A percentile compares a stretch with the other conserved stretches of the same genome.
phyloP scores from a whole-genome alignment of 1,139 yeast species.

The Blastobotrys indianensis region DNA sequence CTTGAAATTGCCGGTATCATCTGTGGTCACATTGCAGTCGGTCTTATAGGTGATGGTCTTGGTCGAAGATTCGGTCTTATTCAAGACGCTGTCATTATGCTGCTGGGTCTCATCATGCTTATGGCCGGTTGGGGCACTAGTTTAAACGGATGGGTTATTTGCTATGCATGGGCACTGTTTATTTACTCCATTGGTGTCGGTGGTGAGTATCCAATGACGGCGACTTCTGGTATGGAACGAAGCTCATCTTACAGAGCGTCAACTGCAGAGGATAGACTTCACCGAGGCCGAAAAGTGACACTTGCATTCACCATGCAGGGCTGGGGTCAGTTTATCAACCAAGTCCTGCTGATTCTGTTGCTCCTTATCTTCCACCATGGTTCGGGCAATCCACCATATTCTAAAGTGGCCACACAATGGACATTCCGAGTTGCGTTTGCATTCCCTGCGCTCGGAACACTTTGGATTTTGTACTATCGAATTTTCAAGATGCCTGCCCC shows the following conservation, averaged over 20 bases:
- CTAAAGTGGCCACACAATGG: conserved; percentile 34
- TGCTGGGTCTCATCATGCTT: conserved; percentile 70
- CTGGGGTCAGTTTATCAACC: conserved; percentile 41
- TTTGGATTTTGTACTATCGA: conserved; percentile 37
- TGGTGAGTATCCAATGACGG: conserved; percentile 98
- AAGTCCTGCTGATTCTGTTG: conserved; percentile 33
- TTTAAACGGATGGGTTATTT: conserved; percentile 38
- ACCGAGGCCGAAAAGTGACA: conserved; percentile 39
- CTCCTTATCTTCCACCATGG: conserved; percentile 42
- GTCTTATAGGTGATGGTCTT: conserved; percentile 72
- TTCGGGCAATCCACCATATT: conserved; percentile 40
- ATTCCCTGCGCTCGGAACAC: conserved; percentile 36
- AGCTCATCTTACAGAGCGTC: conserved; percentile 25
- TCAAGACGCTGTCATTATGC: conserved; percentile 37
- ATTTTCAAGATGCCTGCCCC: conserved; percentile 35
- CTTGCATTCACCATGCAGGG: conserved; percentile 41
- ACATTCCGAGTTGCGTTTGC: conserved; percentile 36
- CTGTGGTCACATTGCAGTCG: conserved; percentile 84
- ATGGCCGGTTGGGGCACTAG: conserved; percentile 43
- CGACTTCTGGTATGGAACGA: conserved; percentile 43
- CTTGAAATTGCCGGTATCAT: conserved; percentile 71
- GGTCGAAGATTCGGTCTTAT: conserved; percentile 79
- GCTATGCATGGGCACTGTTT: conserved; percentile 66
- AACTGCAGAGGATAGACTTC: conserved; percentile 34
- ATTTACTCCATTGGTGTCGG: conserved; percentile 83